These are phyloP conservation scores for Hortiboletus rubellus DNA, from an alignment of 1,284 basidiomycete genomes.

Conservation along the genomic window DNA sequence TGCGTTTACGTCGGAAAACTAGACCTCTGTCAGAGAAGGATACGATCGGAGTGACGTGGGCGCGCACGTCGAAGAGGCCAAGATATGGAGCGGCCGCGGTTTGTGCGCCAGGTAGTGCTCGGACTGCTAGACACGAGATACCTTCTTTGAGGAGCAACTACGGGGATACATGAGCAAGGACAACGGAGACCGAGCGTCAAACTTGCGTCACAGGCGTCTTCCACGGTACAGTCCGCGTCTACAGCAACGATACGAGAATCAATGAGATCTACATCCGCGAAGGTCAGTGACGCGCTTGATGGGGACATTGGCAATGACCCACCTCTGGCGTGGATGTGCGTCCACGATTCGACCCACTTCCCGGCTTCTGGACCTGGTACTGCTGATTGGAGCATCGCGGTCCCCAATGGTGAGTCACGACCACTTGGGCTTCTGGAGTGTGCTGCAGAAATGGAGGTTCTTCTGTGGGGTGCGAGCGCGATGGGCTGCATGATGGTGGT, in stretches of 20 bases:
- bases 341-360: slow-evolving; percentile 61
- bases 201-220: slow-evolving; percentile 76
- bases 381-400: slow-evolving; percentile 12
- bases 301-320: neutral
- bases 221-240: slow-evolving; percentile 66
- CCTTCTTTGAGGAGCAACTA: slow-evolving; percentile 64
- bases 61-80: slow-evolving; percentile 73
- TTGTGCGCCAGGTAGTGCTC: slow-evolving; percentile 37
- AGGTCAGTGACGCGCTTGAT: neutral
- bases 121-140: slow-evolving; percentile 63
- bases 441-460: slow-evolving; percentile 20
- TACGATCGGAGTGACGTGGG: neutral
- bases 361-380: slow-evolving; percentile 44
- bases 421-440: slow-evolving; percentile 19
- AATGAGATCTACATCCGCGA: slow-evolving; percentile 52
- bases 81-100: slow-evolving; percentile 39
- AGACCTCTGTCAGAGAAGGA: slow-evolving; percentile 15
- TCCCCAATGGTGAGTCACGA: slow-evolving; percentile 20
- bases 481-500: slow-evolving; percentile 16
- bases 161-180: slow-evolving; percentile 9
- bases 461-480: slow-evolving; percentile 15
- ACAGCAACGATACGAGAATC: slow-evolving; percentile 63
- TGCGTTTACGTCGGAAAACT: slow-evolving; percentile 82
- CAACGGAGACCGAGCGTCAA: neutral
- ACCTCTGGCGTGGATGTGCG: slow-evolving; percentile 56